A percentile compares a stretch with the other conserved stretches of the same genome.
phyloP scores from a whole-genome alignment of 371 early-diverging fungal species.

The Paraphysoderma sedebokerense region DNA sequence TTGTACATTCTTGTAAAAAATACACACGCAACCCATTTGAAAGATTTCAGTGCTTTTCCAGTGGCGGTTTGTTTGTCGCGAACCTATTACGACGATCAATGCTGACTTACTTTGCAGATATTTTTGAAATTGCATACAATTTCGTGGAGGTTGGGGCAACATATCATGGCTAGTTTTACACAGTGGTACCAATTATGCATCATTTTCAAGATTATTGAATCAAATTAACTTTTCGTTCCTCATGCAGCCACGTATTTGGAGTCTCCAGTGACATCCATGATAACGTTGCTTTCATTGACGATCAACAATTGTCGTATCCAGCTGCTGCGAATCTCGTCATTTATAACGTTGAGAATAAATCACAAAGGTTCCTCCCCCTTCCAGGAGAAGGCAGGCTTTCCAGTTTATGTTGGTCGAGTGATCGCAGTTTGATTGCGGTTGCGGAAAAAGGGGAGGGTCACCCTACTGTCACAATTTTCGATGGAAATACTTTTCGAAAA shows the following conservation, averaged over 20 bases:
- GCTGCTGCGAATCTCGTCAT: conserved; percentile 24
- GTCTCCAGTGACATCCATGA: conserved; percentile 16
- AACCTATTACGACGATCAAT: too few relatives aligned
- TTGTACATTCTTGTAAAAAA: too few relatives aligned
- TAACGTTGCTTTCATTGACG: conserved; percentile 20
- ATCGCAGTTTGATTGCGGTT: conserved; percentile 23
- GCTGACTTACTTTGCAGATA: too few relatives aligned
- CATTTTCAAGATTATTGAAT: too few relatives aligned
- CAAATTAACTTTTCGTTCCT: too few relatives aligned
- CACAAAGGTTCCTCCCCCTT: conserved; percentile 26
- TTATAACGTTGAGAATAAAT: conserved; percentile 25
- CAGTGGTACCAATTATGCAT: too few relatives aligned
- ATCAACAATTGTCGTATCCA: conserved; percentile 23
- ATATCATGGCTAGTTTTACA: too few relatives aligned
- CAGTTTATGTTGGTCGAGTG: conserved; percentile 14
- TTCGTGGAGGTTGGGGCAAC: too few relatives aligned
- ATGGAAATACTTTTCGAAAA: conserved; percentile 17
- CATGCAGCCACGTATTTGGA: conserved; percentile 24
- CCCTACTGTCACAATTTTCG: conserved; percentile 14
- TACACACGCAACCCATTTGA: too few relatives aligned
- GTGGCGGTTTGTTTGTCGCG: too few relatives aligned
- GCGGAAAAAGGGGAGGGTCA: conserved; percentile 17
- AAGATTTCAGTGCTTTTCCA: too few relatives aligned
- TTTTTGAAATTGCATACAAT: too few relatives aligned
- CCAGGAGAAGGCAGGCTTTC: conserved; percentile 21